Base-by-base conservation (phyloP, 768 basidiomycete genomes). In the Tubosaeta sp. region DNA sequence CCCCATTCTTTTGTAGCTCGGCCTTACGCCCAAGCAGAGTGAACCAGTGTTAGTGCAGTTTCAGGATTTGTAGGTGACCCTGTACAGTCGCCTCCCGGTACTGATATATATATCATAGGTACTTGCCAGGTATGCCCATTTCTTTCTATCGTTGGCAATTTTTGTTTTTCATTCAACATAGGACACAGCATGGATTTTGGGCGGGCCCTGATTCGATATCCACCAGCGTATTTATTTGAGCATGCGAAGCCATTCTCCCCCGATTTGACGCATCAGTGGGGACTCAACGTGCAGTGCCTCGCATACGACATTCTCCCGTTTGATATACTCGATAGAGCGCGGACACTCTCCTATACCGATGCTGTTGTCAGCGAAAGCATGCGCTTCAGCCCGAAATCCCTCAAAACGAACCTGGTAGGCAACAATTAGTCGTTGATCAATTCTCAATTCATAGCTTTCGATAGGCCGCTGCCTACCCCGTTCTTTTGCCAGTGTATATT, bases 401-500 rank as follows among this genome's bases (percentile, higher is more conserved):
- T 83, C 34, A 72, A 73, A 58, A 59, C 69, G 11, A 72, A 71
- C 38, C 59, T 84, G 56, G 84, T 83, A 53, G 50, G 76, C 56
- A 35, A 32, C 34, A 41, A 45, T 55, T 9, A 37, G 17, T 42
- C 37, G 16, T 12, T 12, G 42, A 33, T 29, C 19, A 63, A 32
- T 44, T 5, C 13, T 46, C 33, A 25, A 44, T 47, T 44, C 51
- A 51, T 31, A 60, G 39, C 33, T 48, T 48, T 53, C 26, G 37
- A 50, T 57, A 84, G 84, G 69, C 79, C 17, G 76, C 83, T 22
- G 82, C 78, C 34, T 83, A 81, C 56, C 85, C 85, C 4, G 69
- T 86, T 31, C 72, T 86, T 19, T 64, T 86, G n/a, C 85, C 85
- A 5, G 61, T 84, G 5, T 87, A 86, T 65, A 68, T 86, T 10